Evolutionary conservation across 2,329 filamentous ascomycete genomes (phyloP), one percentile per base, ranked within the genome.

Genomic region (Xylaria sp.): DNA sequence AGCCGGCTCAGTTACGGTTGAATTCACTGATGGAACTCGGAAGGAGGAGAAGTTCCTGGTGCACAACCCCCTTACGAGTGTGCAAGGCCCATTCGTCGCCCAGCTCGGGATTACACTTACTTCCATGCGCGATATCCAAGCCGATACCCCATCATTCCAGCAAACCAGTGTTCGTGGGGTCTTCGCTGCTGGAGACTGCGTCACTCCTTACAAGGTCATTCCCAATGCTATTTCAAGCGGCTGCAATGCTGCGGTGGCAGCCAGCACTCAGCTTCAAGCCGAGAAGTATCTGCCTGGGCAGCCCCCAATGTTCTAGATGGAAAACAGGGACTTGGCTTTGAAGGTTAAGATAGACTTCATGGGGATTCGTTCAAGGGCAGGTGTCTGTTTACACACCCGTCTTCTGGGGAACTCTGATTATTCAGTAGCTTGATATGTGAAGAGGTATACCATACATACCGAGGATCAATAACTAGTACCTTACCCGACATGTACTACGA

Each of bases 161-260:
- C 65, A 73, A 17, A 71, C 72, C 1, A 73, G 48, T 19, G 70
- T 74, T 1, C 69, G 56, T 0, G 75, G 73, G 1, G 72, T 75
- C 1, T 77, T 73, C 50, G 74, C 74, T 8, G 72, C 67, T 12
- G 75, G 75, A 0, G 75, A 77, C 11, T 74, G 70, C 34, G 70
- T 67, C 21, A 71, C 70, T 0, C 70, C 69, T 1, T 72, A 74
- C 55, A 73, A 74, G 61, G 71, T 73, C 0, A 70, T 68, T 9
- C 67, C 71, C 0, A 60, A 69, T 11, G 67, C 74, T 0, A 71
- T 75, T 11, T 67, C 72, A 0, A 72, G 65, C 12, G 73, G 73
- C 4, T 73, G 70, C 14, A 74, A 74, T 17, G 72, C 71, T 12
- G 71, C 69, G 0, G 74, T 73, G 1, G 69, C 56, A 9, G 66